phyloP scores from a whole-genome alignment of 306 rosid species.

The Senna tora region DNA sequence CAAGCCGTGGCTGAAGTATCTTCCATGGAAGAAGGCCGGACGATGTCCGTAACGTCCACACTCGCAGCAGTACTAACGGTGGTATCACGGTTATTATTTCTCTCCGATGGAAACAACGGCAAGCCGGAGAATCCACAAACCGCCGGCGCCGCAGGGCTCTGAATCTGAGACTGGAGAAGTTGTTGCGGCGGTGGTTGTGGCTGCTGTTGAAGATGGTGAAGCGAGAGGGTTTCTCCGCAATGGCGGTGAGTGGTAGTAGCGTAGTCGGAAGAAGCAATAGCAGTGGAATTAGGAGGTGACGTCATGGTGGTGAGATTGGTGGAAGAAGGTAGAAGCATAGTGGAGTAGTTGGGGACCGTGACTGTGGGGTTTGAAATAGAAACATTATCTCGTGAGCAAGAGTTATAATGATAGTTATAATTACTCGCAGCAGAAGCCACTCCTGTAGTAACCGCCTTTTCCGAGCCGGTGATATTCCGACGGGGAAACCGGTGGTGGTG shows the following conservation, averaged over 20 bases:
- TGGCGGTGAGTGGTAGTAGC: slow-evolving; percentile 33
- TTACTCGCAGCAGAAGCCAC: slow-evolving; percentile 11
- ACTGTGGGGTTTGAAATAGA: slow-evolving; percentile 43
- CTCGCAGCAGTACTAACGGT: neutral
- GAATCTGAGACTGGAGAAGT: slow-evolving; percentile 18
- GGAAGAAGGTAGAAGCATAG: slow-evolving; percentile 57
- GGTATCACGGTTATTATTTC: slow-evolving; percentile 34
- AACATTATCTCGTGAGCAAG: slow-evolving; percentile 47
- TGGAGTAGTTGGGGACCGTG: slow-evolving; percentile 82
- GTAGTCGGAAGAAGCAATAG: no score
- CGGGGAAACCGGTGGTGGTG: slow-evolving; percentile 57
- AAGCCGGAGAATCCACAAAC: slow-evolving; percentile 94
- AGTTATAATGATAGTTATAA: slow-evolving; percentile 10
- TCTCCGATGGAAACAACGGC: slow-evolving; percentile 82
- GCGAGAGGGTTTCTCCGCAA: slow-evolving; percentile 35
- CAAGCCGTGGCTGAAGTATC: slow-evolving; percentile 74
- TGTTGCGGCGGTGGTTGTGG: no score
- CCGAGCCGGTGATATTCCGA: slow-evolving; percentile 31
- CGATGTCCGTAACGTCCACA: slow-evolving; percentile 27
- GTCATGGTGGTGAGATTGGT: slow-evolving; percentile 43
- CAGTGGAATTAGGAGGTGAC: slow-evolving; percentile 42
- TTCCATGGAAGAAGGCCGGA: slow-evolving; percentile 50
- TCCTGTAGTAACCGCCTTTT: slow-evolving; percentile 8
- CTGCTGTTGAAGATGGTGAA: slow-evolving; percentile 34
- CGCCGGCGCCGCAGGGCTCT: slow-evolving; percentile 48